Conservation (phyloP, 169 alveolate genomes). For the Cryptosporidium parvum region DNA sequence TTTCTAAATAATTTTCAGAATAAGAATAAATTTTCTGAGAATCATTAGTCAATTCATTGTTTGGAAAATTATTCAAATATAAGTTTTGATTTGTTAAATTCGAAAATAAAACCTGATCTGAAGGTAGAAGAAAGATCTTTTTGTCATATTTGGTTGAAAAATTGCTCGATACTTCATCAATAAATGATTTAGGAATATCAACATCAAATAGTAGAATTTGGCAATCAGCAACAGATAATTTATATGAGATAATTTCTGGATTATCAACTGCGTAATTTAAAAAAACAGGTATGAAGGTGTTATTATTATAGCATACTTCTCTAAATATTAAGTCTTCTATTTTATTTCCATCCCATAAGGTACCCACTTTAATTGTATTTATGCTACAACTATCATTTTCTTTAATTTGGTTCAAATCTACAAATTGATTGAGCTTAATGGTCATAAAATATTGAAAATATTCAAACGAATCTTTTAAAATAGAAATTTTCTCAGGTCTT, state of each 20-base stretch:
- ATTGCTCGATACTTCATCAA: background rate
- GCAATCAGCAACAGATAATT: slow-evolving; percentile 28
- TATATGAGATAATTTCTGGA: slow-evolving; percentile 55
- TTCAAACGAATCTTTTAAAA: background rate
- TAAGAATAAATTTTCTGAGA: background rate
- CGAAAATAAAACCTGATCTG: background rate
- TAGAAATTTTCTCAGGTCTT: background rate
- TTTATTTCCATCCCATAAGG: slow-evolving; percentile 59
- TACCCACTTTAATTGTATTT: slow-evolving; percentile 20
- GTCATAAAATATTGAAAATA: background rate
- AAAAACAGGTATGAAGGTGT: slow-evolving; percentile 12
- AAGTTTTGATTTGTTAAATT: background rate
- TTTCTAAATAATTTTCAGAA: background rate
- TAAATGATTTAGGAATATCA: slow-evolving; percentile 20
- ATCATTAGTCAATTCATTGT: background rate
- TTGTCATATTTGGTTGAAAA: slow-evolving; percentile 11
- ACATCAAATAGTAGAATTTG: slow-evolving; percentile 12
- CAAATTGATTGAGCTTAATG: background rate
- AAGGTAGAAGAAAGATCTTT: background rate
- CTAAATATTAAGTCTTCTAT: slow-evolving; percentile 54
- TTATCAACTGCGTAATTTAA: slow-evolving; percentile 31
- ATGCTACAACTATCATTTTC: background rate
- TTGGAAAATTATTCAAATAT: background rate
- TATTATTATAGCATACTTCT: slow-evolving; percentile 47
- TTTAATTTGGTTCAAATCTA: background rate